phyloP scores from a whole-genome alignment of 2,329 filamentous ascomycete species.

The Aspergillus sp. region DNA sequence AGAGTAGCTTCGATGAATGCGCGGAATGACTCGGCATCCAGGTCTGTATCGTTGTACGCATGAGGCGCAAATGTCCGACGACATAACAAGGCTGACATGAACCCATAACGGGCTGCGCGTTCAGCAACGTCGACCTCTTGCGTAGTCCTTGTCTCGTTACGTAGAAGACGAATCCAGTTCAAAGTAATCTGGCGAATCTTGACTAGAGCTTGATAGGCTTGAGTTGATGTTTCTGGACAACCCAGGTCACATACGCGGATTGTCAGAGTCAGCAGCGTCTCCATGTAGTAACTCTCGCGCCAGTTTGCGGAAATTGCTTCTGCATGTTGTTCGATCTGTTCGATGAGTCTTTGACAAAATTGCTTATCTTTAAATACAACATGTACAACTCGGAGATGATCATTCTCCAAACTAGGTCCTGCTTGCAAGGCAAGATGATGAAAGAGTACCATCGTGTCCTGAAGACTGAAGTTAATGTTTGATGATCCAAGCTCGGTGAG shows the following conservation, averaged over 20 bases:
- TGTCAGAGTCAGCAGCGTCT: constrained; percentile 49
- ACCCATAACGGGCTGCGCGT: constrained; percentile 41
- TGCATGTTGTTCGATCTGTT: constrained; percentile 47
- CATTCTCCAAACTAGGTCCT: constrained; percentile 42
- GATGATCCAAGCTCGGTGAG: constrained; percentile 48
- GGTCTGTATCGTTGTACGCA: constrained; percentile 1
- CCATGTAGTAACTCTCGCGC: constrained; percentile 57
- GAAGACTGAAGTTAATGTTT: constrained; percentile 57
- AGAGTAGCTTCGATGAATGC: constrained; percentile 38
- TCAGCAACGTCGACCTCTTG: constrained; percentile 34
- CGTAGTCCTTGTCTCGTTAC: constrained; percentile 39
- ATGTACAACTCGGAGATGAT: constrained; percentile 46
- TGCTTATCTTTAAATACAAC: constrained; percentile 42
- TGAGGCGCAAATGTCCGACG: constrained; percentile 38
- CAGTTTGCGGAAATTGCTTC: constrained; percentile 50
- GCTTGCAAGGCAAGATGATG: constrained; percentile 50
- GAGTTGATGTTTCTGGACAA: constrained; percentile 8
- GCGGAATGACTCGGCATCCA: constrained; percentile 9
- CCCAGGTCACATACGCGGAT: constrained; percentile 36
- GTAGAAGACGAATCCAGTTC: constrained; percentile 48
- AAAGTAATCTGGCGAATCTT: constrained; percentile 41
- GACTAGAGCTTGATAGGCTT: constrained; percentile 31
- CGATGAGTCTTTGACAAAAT: constrained; percentile 48
- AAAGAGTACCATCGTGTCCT: constrained; percentile 48
- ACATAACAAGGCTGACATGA: constrained; percentile 56